phyloP scores from a whole-genome alignment of 2,329 filamentous ascomycete genomes.

The Claviceps sp. region DNA sequence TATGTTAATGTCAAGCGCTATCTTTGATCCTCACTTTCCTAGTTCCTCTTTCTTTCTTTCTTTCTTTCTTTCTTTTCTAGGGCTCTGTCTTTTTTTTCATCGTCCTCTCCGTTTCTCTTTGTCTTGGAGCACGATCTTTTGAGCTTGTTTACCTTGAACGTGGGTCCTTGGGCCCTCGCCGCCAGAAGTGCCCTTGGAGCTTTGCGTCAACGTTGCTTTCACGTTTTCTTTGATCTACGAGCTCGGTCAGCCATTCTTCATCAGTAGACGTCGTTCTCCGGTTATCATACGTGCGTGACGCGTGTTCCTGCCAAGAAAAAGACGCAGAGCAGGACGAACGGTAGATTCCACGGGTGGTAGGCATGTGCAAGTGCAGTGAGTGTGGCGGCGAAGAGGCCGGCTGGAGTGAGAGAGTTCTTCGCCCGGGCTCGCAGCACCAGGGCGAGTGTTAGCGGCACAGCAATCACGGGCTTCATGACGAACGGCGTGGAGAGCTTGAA shows the following conservation, averaged over 20 bases:
- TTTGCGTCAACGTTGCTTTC: constrained; percentile 71
- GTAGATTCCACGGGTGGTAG: constrained; percentile 85
- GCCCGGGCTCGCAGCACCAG: constrained; percentile 56
- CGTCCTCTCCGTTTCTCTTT: neutral
- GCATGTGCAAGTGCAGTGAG: constrained; percentile 70
- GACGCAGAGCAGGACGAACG: constrained; percentile 67
- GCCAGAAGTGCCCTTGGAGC: constrained; percentile 56
- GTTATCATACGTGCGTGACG: constrained; percentile 56
- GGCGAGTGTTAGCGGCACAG: constrained; percentile 42
- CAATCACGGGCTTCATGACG: constrained; percentile 44
- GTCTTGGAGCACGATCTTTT: neutral
- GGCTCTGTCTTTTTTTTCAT: neutral
- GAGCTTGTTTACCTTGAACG: constrained; percentile 47
- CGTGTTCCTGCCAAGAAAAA: constrained; percentile 81
- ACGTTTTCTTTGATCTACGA: constrained; percentile 68
- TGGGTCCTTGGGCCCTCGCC: constrained; percentile 76
- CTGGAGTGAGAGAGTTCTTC: constrained; percentile 64
- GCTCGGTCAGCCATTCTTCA: neutral
- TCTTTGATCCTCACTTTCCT: neutral
- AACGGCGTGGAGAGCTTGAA: neutral
- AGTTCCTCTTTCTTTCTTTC: neutral
- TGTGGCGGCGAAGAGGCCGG: constrained; percentile 58
- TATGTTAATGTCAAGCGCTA: neutral
- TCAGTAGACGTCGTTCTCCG: neutral
- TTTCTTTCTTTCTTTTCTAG: neutral